Evolutionary conservation across 2,329 filamentous ascomycete genomes (phyloP).

Genomic region (Alternaria novae-zelandiae): DNA sequence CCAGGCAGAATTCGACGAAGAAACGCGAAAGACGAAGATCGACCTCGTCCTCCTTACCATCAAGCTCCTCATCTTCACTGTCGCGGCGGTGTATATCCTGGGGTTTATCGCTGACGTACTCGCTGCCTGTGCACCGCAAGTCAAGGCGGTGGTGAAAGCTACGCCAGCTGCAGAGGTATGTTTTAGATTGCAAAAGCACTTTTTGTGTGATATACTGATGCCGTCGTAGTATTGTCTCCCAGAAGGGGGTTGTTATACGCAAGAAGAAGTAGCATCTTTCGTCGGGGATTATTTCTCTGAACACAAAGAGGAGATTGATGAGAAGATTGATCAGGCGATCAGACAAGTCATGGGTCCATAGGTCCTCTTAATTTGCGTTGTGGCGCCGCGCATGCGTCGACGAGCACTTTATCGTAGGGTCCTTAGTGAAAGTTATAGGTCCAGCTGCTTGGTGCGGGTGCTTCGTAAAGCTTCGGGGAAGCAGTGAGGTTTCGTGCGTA

Average conservation of each 20-base stretch:
- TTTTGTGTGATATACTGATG: not conserved
- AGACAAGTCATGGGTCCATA: no score
- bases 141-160: not conserved
- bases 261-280: not conserved
- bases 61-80: not conserved
- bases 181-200: not conserved
- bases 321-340: no score
- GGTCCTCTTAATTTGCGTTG: no score
- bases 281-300: not conserved
- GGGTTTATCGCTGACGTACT: not conserved
- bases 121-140: not conserved
- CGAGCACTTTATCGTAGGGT: no score
- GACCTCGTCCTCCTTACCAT: not conserved
- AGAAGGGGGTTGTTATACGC: not conserved
- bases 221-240: not conserved
- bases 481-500: no score
- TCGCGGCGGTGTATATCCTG: not conserved
- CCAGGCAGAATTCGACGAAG: not conserved
- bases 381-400: no score
- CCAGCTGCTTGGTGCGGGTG: no score
- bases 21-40: accelerated
- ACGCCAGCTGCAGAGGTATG: not conserved
- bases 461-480: no score
- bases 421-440: no score
- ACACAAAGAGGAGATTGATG: not conserved